phyloP scores from a whole-genome alignment of 441 rosid genomes.

The Rhodomyrtus psidioides region DNA sequence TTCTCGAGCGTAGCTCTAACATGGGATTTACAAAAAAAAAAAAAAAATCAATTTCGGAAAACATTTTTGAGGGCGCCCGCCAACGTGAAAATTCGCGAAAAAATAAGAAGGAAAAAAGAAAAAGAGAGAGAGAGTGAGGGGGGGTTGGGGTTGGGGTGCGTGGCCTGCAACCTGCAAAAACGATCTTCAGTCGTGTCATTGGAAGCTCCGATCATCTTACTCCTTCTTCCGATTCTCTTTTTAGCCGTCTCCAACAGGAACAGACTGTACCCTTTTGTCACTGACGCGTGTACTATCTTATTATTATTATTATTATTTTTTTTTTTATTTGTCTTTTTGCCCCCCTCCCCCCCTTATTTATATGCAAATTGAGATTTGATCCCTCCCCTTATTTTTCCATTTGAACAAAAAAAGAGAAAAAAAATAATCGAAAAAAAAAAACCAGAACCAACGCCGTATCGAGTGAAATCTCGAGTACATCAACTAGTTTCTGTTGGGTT shows the following conservation, averaged over 20 bases:
- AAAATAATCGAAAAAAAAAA: not conserved
- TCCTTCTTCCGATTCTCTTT: not conserved
- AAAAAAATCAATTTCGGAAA: too few relatives aligned
- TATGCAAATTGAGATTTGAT: not conserved
- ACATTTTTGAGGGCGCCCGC: not conserved
- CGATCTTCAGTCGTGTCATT: not conserved
- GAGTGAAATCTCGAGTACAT: not conserved
- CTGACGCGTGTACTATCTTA: not conserved
- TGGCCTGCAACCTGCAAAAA: not conserved
- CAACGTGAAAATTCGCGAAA: rapidly evolving
- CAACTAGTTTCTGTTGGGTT: not conserved
- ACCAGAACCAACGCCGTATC: not conserved
- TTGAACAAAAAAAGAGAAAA: too few relatives aligned
- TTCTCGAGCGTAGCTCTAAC: too few relatives aligned
- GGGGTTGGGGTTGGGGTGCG: not conserved
- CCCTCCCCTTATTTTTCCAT: not conserved
- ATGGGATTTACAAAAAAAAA: too few relatives aligned
- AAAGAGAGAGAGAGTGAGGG: too few relatives aligned
- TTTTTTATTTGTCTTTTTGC: not conserved
- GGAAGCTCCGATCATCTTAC: not conserved
- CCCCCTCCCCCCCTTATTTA: not conserved
- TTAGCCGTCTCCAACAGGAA: not conserved
- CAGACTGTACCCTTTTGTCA: not conserved
- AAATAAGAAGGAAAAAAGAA: not conserved
- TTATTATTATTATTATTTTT: not conserved